Evolutionary conservation across 495 filamentous ascomycete genomes (phyloP).

Genomic region (Talaromyces wortmannii): DNA sequence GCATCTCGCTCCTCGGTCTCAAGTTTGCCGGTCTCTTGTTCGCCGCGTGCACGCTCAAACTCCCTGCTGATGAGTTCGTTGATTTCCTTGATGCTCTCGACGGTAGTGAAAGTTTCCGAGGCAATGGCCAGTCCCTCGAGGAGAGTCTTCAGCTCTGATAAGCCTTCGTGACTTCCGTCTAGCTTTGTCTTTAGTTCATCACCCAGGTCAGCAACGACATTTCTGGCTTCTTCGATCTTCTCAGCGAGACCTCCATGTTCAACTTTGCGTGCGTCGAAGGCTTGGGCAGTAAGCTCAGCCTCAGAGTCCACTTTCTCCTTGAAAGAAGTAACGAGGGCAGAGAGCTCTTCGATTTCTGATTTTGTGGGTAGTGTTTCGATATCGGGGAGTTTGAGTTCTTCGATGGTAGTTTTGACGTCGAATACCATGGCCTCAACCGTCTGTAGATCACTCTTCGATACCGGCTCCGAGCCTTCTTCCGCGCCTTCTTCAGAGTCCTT

Average conservation of each 20-base stretch:
- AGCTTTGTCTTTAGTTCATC: slow-evolving; percentile 60
- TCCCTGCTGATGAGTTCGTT: slow-evolving; percentile 72
- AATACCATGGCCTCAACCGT: slow-evolving; percentile 69
- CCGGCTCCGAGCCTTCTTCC: slow-evolving; percentile 55
- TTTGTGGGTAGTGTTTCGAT: slow-evolving; percentile 56
- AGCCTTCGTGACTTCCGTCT: slow-evolving; percentile 46
- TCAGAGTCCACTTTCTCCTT: slow-evolving; percentile 60
- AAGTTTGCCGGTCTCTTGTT: slow-evolving; percentile 60
- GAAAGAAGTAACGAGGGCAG: slow-evolving; percentile 63
- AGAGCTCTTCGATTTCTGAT: slow-evolving; percentile 55
- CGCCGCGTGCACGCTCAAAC: slow-evolving; percentile 69
- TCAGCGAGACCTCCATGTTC: slow-evolving; percentile 54
- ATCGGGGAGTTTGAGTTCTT: slow-evolving; percentile 62
- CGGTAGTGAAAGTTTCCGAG: slow-evolving; percentile 49
- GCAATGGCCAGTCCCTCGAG: slow-evolving; percentile 56
- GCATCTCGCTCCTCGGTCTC: slow-evolving; percentile 75
- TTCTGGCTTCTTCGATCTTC: slow-evolving; percentile 52
- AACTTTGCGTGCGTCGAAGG: slow-evolving; percentile 68
- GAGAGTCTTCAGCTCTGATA: slow-evolving; percentile 51
- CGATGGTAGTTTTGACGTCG: slow-evolving; percentile 70
- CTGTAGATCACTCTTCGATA: slow-evolving; percentile 74
- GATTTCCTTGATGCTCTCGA: slow-evolving; percentile 68
- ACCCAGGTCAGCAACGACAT: slow-evolving; percentile 51
- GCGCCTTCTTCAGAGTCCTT: slow-evolving; percentile 24
- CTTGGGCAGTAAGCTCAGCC: slow-evolving; percentile 66